Conservation (phyloP, 805 yeast genomes). For the Myxozyma kluyveri region DNA sequence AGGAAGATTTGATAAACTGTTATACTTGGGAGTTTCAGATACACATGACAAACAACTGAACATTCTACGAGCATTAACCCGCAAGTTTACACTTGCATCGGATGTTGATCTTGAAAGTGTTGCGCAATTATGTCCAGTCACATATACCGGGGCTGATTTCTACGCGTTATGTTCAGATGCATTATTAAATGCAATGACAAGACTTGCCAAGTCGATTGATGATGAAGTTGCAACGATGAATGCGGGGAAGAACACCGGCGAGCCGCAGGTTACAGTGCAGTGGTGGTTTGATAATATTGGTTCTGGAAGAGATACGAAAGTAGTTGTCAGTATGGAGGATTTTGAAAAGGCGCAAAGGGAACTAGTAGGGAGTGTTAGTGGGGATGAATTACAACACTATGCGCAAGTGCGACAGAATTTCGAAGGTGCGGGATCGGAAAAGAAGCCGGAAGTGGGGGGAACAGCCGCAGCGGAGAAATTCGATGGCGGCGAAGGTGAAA, state of each 20-base stretch:
- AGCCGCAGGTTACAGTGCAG: slow-evolving; percentile 61
- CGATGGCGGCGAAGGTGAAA: too few species aligned
- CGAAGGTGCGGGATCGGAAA: slow-evolving; percentile 54
- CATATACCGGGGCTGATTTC: slow-evolving; percentile 97
- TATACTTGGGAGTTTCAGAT: slow-evolving; percentile 89
- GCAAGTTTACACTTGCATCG: slow-evolving; percentile 60
- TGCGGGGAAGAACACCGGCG: neutral
- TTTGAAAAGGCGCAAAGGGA: slow-evolving; percentile 72
- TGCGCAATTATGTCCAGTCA: slow-evolving; percentile 74
- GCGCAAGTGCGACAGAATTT: slow-evolving; percentile 73
- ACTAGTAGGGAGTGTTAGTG: slow-evolving; percentile 80
- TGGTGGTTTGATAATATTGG: slow-evolving; percentile 92
- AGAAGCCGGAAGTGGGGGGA: too few species aligned
- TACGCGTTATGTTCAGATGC: slow-evolving; percentile 95
- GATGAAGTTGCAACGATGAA: slow-evolving; percentile 48
- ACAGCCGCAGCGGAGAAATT: too few species aligned
- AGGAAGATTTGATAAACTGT: slow-evolving; percentile 86
- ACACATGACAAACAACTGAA: slow-evolving; percentile 84
- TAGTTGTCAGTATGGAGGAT: slow-evolving; percentile 66
- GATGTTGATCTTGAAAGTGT: slow-evolving; percentile 58
- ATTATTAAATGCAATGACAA: slow-evolving; percentile 92
- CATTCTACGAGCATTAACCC: slow-evolving; percentile 80
- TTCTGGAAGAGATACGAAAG: slow-evolving; percentile 60
- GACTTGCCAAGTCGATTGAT: slow-evolving; percentile 79
- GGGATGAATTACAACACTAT: slow-evolving; percentile 82